phyloP scores from a whole-genome alignment of 768 basidiomycete species.

The Russula earlei region DNA sequence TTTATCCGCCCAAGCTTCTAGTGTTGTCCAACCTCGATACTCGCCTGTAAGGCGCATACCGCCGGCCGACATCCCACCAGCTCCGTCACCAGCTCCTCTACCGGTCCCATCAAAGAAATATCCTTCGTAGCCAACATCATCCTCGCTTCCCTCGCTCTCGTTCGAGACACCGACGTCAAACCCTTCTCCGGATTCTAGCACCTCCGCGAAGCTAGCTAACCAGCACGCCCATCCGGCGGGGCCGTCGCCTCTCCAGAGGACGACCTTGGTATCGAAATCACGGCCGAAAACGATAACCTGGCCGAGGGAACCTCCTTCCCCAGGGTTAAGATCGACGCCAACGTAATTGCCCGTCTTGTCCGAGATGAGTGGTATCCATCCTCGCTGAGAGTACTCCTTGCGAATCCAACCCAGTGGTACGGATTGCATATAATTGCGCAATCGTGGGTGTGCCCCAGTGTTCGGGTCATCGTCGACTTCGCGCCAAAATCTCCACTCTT shows the following conservation, averaged over 20 bases:
- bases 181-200: constrained; percentile 83
- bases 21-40: constrained; percentile 85
- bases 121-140: constrained; percentile 75
- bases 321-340: constrained; percentile 90
- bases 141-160: constrained; percentile 65
- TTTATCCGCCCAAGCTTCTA: constrained; percentile 90
- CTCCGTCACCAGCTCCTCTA: constrained; percentile 68
- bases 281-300: constrained; percentile 99
- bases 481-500: constrained; percentile 96
- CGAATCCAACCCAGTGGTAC: constrained; percentile 87
- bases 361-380: constrained; percentile 92
- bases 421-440: constrained; percentile 74
- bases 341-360: constrained; percentile 96
- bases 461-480: constrained; percentile 83
- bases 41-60: constrained; percentile 70
- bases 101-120: constrained; percentile 81
- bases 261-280: constrained; percentile 97
- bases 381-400: constrained; percentile 82
- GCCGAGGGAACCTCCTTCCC: constrained; percentile 60
- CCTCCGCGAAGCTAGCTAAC: constrained; percentile 85
- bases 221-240: constrained; percentile 90
- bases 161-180: constrained; percentile 60
- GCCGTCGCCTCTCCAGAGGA: constrained; percentile 88
- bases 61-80: constrained; percentile 60
- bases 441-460: constrained; percentile 68